These are phyloP conservation scores for Pseudocercospora vitis DNA, from an alignment of 2,329 filamentous ascomycete genomes.

Conservation along the genomic window DNA sequence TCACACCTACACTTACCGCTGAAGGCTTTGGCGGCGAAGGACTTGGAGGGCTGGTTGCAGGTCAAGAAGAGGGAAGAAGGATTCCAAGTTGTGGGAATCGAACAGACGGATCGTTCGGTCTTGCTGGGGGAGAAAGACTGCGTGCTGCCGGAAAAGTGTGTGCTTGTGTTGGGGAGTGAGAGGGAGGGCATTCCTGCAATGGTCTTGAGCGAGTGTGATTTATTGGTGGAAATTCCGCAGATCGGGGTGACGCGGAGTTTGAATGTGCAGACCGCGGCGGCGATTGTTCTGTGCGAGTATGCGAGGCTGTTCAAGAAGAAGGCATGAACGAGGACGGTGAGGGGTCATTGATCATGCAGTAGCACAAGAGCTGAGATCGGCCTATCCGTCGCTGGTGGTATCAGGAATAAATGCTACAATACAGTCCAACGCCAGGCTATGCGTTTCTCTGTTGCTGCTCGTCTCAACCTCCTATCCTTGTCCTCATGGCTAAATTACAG, in stretches of 20 bases:
- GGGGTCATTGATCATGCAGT: neutral
- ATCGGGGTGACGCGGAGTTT: conserved; percentile 54
- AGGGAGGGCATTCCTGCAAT: conserved; percentile 52
- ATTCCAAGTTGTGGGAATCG: conserved; percentile 54
- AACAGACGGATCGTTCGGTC: conserved; percentile 54
- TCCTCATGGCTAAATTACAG: conserved; percentile 3
- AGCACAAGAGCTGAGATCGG: conserved; percentile 5
- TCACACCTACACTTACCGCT: conserved; percentile 53
- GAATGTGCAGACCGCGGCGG: conserved; percentile 57
- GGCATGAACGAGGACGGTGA: neutral
- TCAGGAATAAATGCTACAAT: conserved; percentile 2
- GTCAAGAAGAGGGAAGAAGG: conserved; percentile 48
- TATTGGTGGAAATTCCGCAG: conserved; percentile 55
- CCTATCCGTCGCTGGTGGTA: neutral
- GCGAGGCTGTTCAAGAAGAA: conserved; percentile 26
- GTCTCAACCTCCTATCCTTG: neutral
- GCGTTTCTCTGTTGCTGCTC: conserved; percentile 1
- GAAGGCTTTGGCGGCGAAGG: conserved; percentile 32
- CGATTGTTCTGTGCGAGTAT: conserved; percentile 54
- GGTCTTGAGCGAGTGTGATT: conserved; percentile 51
- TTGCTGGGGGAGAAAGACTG: conserved; percentile 43
- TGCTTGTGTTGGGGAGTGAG: conserved; percentile 53
- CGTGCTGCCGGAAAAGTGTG: conserved; percentile 37
- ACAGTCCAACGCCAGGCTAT: conserved; percentile 8
- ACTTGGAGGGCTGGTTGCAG: conserved; percentile 40